Base-by-base conservation (phyloP, 352 stramenopile species). In the Globisporangium acanthophoron region DNA sequence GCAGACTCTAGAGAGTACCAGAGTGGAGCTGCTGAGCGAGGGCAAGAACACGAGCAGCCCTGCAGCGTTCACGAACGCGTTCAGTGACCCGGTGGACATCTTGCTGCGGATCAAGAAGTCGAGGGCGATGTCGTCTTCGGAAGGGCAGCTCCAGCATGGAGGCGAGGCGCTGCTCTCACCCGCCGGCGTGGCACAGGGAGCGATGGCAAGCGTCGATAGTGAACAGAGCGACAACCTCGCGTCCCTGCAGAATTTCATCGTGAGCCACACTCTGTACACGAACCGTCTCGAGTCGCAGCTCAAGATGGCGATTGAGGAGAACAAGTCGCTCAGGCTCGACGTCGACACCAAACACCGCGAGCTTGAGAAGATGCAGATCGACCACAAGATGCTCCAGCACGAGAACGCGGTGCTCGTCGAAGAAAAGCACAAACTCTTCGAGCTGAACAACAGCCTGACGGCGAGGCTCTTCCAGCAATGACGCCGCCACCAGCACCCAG, bases 361-460 rank as follows among this genome's bases (percentile, higher is more conserved):
- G 59, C 55, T 88, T 18, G 74, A 88, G 33, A 52, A 56, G 9
- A 51, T 88, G 6, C 65, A 84, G 37, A 64, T 69, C 53, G 76
- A 87, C 27, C 67, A 71, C n/a, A 87, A 87, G 52, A 61, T 70
- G 49, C 64, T 90, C 24, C 76, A 88, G 60, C 71, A 87, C 46
- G 80, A 88, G 62, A 90, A 88, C 53, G 61, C 68, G 2, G 76
- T 88, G 24, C 65, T 90, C 44, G 64, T 78, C 0, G 78, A 88
- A 41, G 78, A 87, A 67, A 88, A 90, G 61, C 87, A 81, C 69
- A 90, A 90, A 67, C 59, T 90, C 16, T 87, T 87, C 52, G 78
- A 88, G 62, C 87, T 90, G 52, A 90, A 90, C 60, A 73, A 76
- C 52, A 78, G 87, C 62, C 50, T 90, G 31, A 58, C 88, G 33